Conservation (phyloP, 2,329 filamentous ascomycete species). For the Pestalotiopsis sp. region DNA sequence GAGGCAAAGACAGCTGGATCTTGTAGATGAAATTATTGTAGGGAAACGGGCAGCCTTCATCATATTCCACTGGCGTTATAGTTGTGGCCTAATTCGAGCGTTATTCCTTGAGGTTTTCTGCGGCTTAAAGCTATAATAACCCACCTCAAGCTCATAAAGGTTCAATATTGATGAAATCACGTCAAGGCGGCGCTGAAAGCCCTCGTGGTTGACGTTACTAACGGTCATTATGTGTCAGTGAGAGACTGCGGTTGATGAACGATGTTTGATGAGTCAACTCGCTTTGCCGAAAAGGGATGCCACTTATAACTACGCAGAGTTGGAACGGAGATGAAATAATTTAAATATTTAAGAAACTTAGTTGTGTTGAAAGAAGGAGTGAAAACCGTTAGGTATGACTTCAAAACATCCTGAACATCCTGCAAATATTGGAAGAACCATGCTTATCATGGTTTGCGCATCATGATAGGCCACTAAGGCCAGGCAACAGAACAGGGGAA, state of each 20-base stretch:
- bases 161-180: not conserved
- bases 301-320: no score
- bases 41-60: constrained; percentile 20
- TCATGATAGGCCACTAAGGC: not conserved
- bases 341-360: no score
- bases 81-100: constrained; percentile 8
- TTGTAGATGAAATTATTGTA: constrained; percentile 30
- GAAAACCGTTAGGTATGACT: no score
- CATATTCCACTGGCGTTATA: constrained; percentile 22
- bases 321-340: no score
- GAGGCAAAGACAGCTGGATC: constrained; percentile 20
- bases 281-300: no score
- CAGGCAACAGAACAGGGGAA: not conserved
- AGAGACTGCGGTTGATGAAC: not conserved
- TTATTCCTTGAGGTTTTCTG: not conserved
- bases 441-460: no score
- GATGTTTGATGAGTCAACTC: not conserved
- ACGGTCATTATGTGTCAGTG: not conserved
- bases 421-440: no score
- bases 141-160: not conserved
- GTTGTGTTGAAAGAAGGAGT: no score
- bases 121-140: not conserved
- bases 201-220: not conserved
- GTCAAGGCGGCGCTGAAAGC: not conserved
- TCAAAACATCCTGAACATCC: no score